Evolutionary conservation across 192 early-diverging fungal genomes (phyloP).

Genomic region (Backusella mclennaniae): DNA sequence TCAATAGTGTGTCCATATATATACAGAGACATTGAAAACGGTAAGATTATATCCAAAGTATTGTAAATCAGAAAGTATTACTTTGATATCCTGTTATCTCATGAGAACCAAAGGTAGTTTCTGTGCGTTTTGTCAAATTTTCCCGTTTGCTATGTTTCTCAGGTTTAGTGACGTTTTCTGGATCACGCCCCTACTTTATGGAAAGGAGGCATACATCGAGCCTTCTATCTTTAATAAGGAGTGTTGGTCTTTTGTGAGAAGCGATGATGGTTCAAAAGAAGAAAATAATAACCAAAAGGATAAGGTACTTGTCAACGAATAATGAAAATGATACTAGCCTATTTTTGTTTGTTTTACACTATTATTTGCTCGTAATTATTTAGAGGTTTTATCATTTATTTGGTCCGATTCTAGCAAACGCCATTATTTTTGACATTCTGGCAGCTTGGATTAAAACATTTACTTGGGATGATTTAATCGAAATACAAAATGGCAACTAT

Average conservation of each 20-base stretch:
- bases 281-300: neutral
- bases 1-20: neutral
- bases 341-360: neutral
- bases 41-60: neutral
- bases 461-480: constrained; percentile 5
- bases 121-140: neutral
- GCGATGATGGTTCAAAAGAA: neutral
- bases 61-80: neutral
- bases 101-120: neutral
- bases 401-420: neutral
- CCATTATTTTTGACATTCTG: neutral
- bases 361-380: neutral
- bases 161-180: neutral
- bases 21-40: neutral
- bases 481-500: neutral
- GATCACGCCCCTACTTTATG: constrained; percentile 1
- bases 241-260: neutral
- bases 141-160: constrained; percentile 1
- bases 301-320: neutral
- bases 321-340: neutral
- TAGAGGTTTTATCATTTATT: constrained; percentile 22
- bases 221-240: neutral
- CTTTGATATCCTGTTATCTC: neutral
- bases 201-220: neutral
- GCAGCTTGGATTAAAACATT: constrained; percentile 10